phyloP scores from a whole-genome alignment of 139 green algal genomes.

The Zygnema circumcarinatum region DNA sequence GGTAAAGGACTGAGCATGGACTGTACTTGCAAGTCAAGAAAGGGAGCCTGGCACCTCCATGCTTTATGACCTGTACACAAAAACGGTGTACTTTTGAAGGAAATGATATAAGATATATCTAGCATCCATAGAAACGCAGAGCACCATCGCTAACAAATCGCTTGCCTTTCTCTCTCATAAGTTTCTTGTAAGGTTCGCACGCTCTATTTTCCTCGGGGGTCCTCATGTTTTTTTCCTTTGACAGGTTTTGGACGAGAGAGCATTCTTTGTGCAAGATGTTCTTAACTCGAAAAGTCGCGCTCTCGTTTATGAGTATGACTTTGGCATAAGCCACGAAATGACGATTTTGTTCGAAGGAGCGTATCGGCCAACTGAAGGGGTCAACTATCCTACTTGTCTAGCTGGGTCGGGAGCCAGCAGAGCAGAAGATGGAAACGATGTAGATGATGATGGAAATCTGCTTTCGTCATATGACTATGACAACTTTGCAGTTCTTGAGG shows the following conservation, averaged over 20 bases:
- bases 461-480: constrained; percentile 47
- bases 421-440: constrained; percentile 54
- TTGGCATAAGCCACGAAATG: constrained; percentile 50
- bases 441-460: constrained; percentile 45
- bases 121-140: too few relatives aligned
- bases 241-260: constrained; percentile 54
- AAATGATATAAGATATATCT: too few relatives aligned
- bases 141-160: too few relatives aligned
- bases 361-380: constrained; percentile 49
- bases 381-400: constrained; percentile 54
- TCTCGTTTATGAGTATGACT: constrained; percentile 58
- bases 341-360: constrained; percentile 47
- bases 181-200: too few relatives aligned
- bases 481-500: constrained; percentile 45
- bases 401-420: constrained; percentile 37
- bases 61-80: too few relatives aligned
- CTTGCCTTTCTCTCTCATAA: too few relatives aligned
- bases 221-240: background rate
- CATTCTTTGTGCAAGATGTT: constrained; percentile 40
- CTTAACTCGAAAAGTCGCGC: background rate
- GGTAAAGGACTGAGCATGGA: too few relatives aligned
- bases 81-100: too few relatives aligned
- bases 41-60: too few relatives aligned
- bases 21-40: too few relatives aligned
- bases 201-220: too few relatives aligned